Evolutionary conservation across 805 yeast genomes (phyloP), one percentile per base, ranked within the genome.

Genomic region (Metschnikowia picachoensis): DNA sequence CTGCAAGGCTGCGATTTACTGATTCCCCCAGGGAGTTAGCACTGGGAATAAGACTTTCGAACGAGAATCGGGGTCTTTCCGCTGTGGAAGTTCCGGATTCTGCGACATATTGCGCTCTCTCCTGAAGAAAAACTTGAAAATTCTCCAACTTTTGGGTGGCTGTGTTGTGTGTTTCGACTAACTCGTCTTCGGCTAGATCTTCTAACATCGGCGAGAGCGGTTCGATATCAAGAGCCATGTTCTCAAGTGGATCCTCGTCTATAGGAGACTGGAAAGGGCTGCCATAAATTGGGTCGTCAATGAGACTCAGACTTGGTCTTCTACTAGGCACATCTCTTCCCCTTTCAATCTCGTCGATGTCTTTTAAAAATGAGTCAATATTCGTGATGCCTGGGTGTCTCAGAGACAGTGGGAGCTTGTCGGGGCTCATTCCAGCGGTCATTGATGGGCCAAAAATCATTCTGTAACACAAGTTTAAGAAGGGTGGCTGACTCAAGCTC

Each of bases 1-100:
- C 58, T 1, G 57, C 58, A 10, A 48, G 45, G 29, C 39, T 45
- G 3, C 47, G 44, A 12, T 15, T 27, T 1, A 35, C 29, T 9
- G 17, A 9, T 35, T 35, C 37, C 16, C 25, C 37, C 11, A 14
- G 6, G 12, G 15, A 20, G 14, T 5, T 3, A 4, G 3, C 16
- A 27, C 56, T 47, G 8, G 57, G 57, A 30, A 53, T 39, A 9
- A 53, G 43, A 1, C 33, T 34, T 15, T 45, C 53, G 14, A 53
- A 43, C 2, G 15, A n/a, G 39, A 30, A 6, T 13, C 15, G 8
- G 25, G 30, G 9, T 31, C 25, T 8, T 7, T 12, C 27, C 8
- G 32, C 37, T 32, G 4, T 16, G 20, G 13, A 10, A 14, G 20
- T 33, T 9, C 10, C 17, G 8, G 35, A 10, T 11, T 28, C 29